phyloP scores from a whole-genome alignment of 306 rosid genomes.

The Trifolium pratense region DNA sequence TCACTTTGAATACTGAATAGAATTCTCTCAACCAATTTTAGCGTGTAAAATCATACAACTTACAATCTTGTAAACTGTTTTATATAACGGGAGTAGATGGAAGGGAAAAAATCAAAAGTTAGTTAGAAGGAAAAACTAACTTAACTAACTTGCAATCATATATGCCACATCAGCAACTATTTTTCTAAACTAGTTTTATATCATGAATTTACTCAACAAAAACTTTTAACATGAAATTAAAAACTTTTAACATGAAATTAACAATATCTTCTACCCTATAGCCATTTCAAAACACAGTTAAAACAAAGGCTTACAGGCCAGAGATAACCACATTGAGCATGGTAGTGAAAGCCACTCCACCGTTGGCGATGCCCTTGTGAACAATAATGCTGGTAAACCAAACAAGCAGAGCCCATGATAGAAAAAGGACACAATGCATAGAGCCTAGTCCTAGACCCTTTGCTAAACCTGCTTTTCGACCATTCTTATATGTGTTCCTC shows the following conservation, averaged over 20 bases:
- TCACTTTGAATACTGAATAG: no score
- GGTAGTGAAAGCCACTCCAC: constrained; percentile 91
- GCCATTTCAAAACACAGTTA: not conserved
- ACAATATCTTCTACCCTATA: no score
- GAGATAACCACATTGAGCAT: constrained; percentile 95
- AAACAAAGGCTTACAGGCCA: constrained; percentile 72
- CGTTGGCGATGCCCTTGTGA: constrained; percentile 81
- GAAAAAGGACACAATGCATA: constrained; percentile 82
- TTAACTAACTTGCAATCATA: not conserved
- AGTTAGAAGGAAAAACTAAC: not conserved
- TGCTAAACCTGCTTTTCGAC: constrained; percentile 80
- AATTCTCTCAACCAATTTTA: no score
- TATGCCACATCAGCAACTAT: not conserved
- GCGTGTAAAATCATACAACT: no score
- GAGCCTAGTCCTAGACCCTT: constrained; percentile 89
- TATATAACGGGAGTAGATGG: no score
- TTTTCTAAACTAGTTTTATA: not conserved
- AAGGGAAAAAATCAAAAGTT: constrained; percentile 57
- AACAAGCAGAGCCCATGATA: constrained; percentile 87
- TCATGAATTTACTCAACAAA: no score
- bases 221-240: no score
- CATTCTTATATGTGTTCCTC: constrained; percentile 65
- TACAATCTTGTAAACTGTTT: no score
- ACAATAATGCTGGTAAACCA: constrained; percentile 90
- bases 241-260: no score